These are phyloP conservation scores for Chlamydomonas incerta DNA, from an alignment of 139 green algal genomes.

Conservation along the genomic window DNA sequence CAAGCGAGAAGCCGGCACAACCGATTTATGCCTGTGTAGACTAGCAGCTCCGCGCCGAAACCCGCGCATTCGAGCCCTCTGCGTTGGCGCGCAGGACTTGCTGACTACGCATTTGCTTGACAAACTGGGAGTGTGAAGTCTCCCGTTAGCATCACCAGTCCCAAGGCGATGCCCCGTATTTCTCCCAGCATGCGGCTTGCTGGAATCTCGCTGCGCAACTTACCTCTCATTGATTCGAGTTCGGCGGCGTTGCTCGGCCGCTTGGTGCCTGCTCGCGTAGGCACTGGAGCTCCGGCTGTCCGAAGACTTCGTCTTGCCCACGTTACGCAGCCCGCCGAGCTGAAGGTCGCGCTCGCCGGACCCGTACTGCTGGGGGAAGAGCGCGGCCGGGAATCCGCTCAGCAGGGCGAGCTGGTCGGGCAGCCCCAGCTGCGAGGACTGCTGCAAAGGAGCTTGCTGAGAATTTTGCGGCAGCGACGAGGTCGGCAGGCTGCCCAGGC, in stretches of 20 bases:
- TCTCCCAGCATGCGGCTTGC: too few relatives aligned
- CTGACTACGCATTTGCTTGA: too few relatives aligned
- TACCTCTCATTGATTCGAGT: conserved; percentile 84
- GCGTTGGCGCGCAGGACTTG: too few relatives aligned
- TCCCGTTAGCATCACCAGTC: too few relatives aligned
- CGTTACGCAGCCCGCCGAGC: not conserved
- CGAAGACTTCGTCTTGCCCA: conserved; percentile 16
- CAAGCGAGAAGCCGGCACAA: not conserved
- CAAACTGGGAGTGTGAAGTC: too few relatives aligned
- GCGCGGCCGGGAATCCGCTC: not conserved
- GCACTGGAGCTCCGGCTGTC: conserved; percentile 50
- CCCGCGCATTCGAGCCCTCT: too few relatives aligned
- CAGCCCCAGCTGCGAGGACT: not conserved
- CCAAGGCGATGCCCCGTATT: too few relatives aligned
- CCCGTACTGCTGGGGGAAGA: conserved; percentile 14
- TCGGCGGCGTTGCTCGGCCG: conserved; percentile 77
- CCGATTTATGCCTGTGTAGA: too few relatives aligned
- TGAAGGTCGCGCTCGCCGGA: not conserved
- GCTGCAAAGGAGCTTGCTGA: not conserved
- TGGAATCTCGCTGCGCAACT: not conserved
- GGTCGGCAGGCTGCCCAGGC: not conserved
- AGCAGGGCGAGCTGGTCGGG: not conserved
- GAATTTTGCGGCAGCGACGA: not conserved
- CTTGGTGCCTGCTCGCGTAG: conserved; percentile 72
- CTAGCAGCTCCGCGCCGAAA: too few relatives aligned